These are phyloP conservation scores for Penicillium parvum DNA, from an alignment of 495 filamentous ascomycete species.

Conservation along the genomic window DNA sequence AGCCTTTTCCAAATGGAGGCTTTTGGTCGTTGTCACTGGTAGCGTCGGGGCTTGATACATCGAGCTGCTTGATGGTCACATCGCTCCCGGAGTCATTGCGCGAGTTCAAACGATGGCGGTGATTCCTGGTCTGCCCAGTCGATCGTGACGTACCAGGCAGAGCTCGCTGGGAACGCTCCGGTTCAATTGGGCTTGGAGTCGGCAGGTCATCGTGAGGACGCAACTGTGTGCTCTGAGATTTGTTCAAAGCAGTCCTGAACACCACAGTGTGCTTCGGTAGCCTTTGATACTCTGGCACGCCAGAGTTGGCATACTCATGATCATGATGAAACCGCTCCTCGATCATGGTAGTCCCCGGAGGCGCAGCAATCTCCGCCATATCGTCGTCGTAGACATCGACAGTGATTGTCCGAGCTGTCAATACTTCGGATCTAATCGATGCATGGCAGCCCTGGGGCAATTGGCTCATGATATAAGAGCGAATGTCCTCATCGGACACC, in stretches of 20 bases:
- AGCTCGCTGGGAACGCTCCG: neutral
- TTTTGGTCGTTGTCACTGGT: constrained; percentile 15
- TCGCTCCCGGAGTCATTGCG: constrained; percentile 1
- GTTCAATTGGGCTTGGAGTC: neutral
- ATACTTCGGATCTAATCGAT: constrained; percentile 59
- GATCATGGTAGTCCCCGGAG: constrained; percentile 63
- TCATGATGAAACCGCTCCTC: constrained; percentile 50
- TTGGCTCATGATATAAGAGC: constrained; percentile 43
- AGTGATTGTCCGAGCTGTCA: constrained; percentile 65
- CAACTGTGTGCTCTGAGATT: constrained; percentile 38
- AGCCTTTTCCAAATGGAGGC: constrained; percentile 20
- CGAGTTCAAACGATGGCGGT: neutral
- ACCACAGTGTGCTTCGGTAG: constrained; percentile 42
- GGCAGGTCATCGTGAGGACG: constrained; percentile 16
- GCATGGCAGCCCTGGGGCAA: constrained; percentile 46
- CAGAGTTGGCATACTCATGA: constrained; percentile 20
- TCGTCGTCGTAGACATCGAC: constrained; percentile 65
- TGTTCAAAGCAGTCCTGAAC: constrained; percentile 44
- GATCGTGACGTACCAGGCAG: neutral
- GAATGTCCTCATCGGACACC: constrained; percentile 43
- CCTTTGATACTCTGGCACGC: constrained; percentile 10
- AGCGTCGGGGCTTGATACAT: neutral
- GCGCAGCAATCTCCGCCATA: constrained; percentile 54
- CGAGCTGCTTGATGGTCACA: neutral
- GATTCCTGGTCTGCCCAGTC: neutral